A percentile compares a stretch with the other conserved stretches of the same genome.
These are phyloP conservation scores for Pseudocercospora musae DNA, from an alignment of 2,329 filamentous ascomycete genomes.

Conservation along the genomic window DNA sequence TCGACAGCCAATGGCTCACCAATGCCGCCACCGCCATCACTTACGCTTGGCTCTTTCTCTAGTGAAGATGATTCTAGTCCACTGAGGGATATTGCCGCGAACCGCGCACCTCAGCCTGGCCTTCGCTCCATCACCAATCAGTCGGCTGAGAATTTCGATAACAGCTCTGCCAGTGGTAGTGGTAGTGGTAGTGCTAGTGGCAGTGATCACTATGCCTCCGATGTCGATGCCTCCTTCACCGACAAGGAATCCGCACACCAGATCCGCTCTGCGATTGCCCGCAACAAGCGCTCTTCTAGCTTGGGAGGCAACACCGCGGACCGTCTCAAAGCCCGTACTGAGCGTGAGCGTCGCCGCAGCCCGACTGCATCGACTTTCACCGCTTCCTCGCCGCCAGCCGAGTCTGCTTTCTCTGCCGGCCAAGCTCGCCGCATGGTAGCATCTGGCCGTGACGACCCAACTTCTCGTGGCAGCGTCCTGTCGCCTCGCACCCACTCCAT, in stretches of 20 bases:
- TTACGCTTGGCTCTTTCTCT: constrained; percentile 58
- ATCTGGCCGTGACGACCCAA: constrained; percentile 54
- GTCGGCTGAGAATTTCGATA: constrained; percentile 13
- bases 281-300: constrained; percentile 41
- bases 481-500: constrained; percentile 59
- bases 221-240: constrained; percentile 19
- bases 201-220: constrained; percentile 26
- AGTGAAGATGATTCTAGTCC: constrained; percentile 54
- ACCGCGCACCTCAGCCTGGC: constrained; percentile 38
- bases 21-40: constrained; percentile 45
- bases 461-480: constrained; percentile 49
- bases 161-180: neutral
- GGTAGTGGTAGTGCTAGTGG: constrained; percentile 20
- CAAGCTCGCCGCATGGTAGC: constrained; percentile 66
- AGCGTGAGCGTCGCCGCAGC: constrained; percentile 53
- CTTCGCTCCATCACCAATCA: constrained; percentile 22
- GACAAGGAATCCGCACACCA: constrained; percentile 28
- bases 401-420: constrained; percentile 62
- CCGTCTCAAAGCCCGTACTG: constrained; percentile 34
- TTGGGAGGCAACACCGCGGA: constrained; percentile 36
- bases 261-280: constrained; percentile 49
- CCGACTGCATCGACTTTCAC: constrained; percentile 45
- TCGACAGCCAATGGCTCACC: constrained; percentile 52
- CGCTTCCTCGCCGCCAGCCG: constrained; percentile 50
- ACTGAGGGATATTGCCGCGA: constrained; percentile 45